A percentile compares a stretch with the other conserved stretches of the same genome.
phyloP scores from a whole-genome alignment of 2,329 filamentous ascomycete species.

The Daldinia eschscholtzii region DNA sequence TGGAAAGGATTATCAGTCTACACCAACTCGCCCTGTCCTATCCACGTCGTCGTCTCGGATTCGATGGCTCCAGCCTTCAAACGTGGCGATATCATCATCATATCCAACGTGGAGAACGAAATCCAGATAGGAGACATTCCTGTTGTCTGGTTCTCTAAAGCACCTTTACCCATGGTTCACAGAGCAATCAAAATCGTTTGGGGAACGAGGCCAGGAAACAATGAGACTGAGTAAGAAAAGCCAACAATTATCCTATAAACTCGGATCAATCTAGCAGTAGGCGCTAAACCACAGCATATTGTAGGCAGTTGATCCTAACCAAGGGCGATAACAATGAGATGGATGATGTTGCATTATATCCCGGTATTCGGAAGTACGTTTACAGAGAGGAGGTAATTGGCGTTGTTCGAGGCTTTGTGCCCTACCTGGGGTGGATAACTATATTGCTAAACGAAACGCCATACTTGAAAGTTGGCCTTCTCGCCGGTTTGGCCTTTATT shows the following conservation, averaged over 20 bases:
- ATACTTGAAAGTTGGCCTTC: constrained; percentile 8
- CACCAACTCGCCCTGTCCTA: constrained; percentile 41
- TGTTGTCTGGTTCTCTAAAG: constrained; percentile 46
- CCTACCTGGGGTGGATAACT: constrained; percentile 38
- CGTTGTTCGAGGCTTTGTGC: constrained; percentile 44
- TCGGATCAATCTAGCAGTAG: not conserved
- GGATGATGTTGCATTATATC: constrained; percentile 44
- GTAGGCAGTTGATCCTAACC: constrained; percentile 44
- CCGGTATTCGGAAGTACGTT: constrained; percentile 30
- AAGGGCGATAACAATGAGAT: constrained; percentile 47
- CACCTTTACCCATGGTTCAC: constrained; percentile 48
- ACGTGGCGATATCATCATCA: constrained; percentile 46
- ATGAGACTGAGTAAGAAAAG: not conserved
- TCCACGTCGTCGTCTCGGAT: constrained; percentile 44
- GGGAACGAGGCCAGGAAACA: constrained; percentile 7
- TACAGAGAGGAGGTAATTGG: constrained; percentile 44
- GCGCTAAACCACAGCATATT: not conserved
- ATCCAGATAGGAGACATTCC: constrained; percentile 47
- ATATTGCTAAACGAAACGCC: constrained; percentile 27
- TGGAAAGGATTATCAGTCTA: constrained; percentile 44
- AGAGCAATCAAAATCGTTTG: constrained; percentile 39
- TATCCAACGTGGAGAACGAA: constrained; percentile 37
- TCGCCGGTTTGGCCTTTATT: not conserved
- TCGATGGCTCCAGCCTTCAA: constrained; percentile 49
- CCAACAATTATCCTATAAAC: not conserved